A percentile compares a stretch with the other conserved stretches of the same genome.
phyloP scores from a whole-genome alignment of 2,329 filamentous ascomycete species.

The Pyrenochaeta sp. region DNA sequence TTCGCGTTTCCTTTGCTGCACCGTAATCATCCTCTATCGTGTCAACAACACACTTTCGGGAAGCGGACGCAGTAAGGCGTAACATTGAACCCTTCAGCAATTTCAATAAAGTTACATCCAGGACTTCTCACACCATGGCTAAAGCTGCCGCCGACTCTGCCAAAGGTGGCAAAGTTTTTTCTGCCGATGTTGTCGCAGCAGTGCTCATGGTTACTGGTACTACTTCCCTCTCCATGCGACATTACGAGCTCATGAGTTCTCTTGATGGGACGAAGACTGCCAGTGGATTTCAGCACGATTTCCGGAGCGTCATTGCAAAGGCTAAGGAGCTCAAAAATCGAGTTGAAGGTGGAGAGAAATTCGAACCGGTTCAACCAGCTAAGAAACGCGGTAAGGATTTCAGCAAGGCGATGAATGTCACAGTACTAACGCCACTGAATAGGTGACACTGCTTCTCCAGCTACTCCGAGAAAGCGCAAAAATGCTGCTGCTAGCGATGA shows the following conservation, averaged over 20 bases:
- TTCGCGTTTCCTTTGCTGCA: constrained; percentile 2
- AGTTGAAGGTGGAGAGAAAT: constrained; percentile 31
- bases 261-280: constrained; percentile 36
- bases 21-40: constrained; percentile 7
- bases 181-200: constrained; percentile 33
- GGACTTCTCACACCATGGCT: constrained; percentile 18
- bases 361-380: constrained; percentile 26
- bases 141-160: constrained; percentile 11
- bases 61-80: too few relatives aligned
- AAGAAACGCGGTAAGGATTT: constrained; percentile 35
- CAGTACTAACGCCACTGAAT: constrained; percentile 2
- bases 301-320: constrained; percentile 31
- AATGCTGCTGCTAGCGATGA: constrained; percentile 5
- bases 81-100: too few relatives aligned
- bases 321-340: constrained; percentile 41
- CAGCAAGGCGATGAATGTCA: not conserved
- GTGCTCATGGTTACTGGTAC: constrained; percentile 34
- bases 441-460: constrained; percentile 17
- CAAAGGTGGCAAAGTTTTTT: constrained; percentile 23
- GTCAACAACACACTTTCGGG: not conserved
- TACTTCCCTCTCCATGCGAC: constrained; percentile 21
- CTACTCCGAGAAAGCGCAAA: constrained; percentile 32
- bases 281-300: constrained; percentile 35
- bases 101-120: too few relatives aligned
- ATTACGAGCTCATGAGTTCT: constrained; percentile 40